A percentile compares a stretch with the other conserved stretches of the same genome.
Conservation (phyloP, 108 stramenopile genomes). For the Pseudonitzschia multiseries region DNA sequence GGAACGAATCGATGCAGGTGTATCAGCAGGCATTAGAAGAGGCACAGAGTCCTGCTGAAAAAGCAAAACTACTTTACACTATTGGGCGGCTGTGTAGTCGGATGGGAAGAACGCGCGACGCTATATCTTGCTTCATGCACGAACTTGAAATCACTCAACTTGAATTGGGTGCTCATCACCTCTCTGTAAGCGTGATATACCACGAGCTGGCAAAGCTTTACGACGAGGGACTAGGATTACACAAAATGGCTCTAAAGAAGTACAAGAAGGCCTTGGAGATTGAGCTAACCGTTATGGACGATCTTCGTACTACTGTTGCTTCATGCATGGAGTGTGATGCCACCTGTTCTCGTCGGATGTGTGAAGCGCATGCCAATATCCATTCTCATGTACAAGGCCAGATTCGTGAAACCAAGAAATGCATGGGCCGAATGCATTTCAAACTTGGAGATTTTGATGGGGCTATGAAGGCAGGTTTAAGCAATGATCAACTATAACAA, state of each 20-base stretch:
- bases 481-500: not conserved
- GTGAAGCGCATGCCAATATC: constrained; percentile 23
- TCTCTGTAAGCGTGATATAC: constrained; percentile 29
- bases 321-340: constrained; percentile 28
- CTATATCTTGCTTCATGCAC: constrained; percentile 35
- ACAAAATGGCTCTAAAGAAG: constrained; percentile 28
- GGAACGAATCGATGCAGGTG: constrained; percentile 23
- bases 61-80: constrained; percentile 36
- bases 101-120: constrained; percentile 16
- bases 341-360: constrained; percentile 14
- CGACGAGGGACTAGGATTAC: constrained; percentile 27
- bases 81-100: constrained; percentile 33
- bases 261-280: constrained; percentile 38
- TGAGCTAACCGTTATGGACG: constrained; percentile 33
- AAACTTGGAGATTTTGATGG: constrained; percentile 43
- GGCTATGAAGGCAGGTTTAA: constrained; percentile 26
- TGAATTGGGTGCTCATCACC: constrained; percentile 29
- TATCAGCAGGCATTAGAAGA: constrained; percentile 35
- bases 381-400: constrained; percentile 21
- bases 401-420: constrained; percentile 38
- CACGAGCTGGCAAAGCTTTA: constrained; percentile 38
- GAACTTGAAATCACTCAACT: constrained; percentile 36
- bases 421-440: constrained; percentile 37
- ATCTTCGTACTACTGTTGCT: constrained; percentile 9
- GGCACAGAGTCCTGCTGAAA: constrained; percentile 28